A percentile compares a stretch with the other conserved stretches of the same genome.
These are phyloP conservation scores for Coemansia javaensis DNA, from an alignment of 192 early-diverging fungal species.

Conservation along the genomic window DNA sequence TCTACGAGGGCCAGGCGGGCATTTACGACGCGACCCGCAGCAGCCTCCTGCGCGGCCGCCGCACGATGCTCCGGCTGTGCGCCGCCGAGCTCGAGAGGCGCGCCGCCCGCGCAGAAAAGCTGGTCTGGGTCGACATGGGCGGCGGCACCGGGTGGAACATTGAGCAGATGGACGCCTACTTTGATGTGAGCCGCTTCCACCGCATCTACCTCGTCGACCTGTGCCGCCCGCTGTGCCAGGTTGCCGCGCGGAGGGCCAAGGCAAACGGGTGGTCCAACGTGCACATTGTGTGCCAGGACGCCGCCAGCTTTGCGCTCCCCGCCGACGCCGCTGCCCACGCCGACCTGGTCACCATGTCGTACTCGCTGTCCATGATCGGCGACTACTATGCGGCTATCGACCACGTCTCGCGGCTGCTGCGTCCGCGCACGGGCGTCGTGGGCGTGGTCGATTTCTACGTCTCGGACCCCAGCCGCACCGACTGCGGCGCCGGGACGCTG, in stretches of 20 bases:
- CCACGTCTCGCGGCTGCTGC: slow-evolving; percentile 56
- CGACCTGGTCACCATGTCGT: slow-evolving; percentile 79
- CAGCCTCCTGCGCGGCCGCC: slow-evolving; percentile 67
- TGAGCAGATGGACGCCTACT: slow-evolving; percentile 69
- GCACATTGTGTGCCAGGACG: slow-evolving; percentile 74
- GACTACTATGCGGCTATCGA: slow-evolving; percentile 66
- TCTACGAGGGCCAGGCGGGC: slow-evolving; percentile 76
- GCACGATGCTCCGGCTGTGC: slow-evolving; percentile 75
- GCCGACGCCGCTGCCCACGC: slow-evolving; percentile 56
- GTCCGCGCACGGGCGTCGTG: slow-evolving; percentile 59
- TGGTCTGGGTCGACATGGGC: slow-evolving; percentile 62
- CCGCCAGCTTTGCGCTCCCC: slow-evolving; percentile 63
- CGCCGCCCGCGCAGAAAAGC: slow-evolving; percentile 11
- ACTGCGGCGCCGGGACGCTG: slow-evolving; percentile 40
- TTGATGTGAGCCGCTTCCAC: slow-evolving; percentile 71
- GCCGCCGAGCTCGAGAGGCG: slow-evolving; percentile 66
- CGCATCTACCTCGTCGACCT: slow-evolving; percentile 78
- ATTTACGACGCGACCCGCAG: slow-evolving; percentile 75
- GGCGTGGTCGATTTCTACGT: slow-evolving; percentile 82
- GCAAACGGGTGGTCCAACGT: slow-evolving; percentile 77
- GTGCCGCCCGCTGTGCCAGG: slow-evolving; percentile 71
- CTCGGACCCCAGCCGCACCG: slow-evolving; percentile 26
- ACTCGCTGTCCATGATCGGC: slow-evolving; percentile 88
- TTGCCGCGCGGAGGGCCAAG: slow-evolving; percentile 72
- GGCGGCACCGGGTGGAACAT: slow-evolving; percentile 72